Evolutionary conservation across 306 rosid species (phyloP).

Genomic region (Prunus mume): DNA sequence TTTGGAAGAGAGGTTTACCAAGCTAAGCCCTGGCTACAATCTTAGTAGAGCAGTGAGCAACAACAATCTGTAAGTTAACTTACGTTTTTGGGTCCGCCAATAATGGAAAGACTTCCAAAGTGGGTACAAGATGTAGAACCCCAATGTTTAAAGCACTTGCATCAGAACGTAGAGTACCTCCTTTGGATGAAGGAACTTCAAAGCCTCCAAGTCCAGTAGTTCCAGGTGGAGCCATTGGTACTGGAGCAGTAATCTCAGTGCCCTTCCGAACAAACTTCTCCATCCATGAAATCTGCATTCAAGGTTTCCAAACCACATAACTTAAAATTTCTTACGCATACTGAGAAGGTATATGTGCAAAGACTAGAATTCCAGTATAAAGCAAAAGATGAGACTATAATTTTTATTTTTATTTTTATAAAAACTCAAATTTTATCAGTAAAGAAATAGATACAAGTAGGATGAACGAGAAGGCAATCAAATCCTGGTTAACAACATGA

Average conservation of each 20-base stretch:
- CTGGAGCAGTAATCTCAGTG: slow-evolving; percentile 98
- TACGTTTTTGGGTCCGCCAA: slow-evolving; percentile 83
- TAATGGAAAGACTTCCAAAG: slow-evolving; percentile 92
- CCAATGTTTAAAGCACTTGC: slow-evolving; percentile 96
- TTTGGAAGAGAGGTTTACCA: not conserved
- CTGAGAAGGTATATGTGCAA: slow-evolving; percentile 5
- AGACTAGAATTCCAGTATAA: not conserved
- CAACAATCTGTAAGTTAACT: slow-evolving; percentile 22
- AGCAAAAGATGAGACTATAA: not conserved
- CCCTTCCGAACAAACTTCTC: slow-evolving; percentile 90
- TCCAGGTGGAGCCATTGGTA: slow-evolving; percentile 85
- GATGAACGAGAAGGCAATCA: not conserved
- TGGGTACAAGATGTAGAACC: slow-evolving; percentile 91
- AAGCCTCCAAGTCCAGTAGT: slow-evolving; percentile 99
- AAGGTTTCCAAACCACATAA: slow-evolving; percentile 3
- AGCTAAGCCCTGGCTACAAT: not conserved
- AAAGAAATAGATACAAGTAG: not conserved
- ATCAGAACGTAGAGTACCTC: slow-evolving; percentile 82
- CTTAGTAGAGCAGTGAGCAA: not conserved
- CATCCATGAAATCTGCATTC: slow-evolving; percentile 95
- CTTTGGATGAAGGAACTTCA: slow-evolving; percentile 90
- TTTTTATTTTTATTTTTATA: not conserved
- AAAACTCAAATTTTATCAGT: not conserved
- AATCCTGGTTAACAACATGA: not conserved
- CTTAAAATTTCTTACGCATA: slow-evolving; percentile 1